Evolutionary conservation across 2,329 filamentous ascomycete species (phyloP).

Genomic region (Lojkania enalia): DNA sequence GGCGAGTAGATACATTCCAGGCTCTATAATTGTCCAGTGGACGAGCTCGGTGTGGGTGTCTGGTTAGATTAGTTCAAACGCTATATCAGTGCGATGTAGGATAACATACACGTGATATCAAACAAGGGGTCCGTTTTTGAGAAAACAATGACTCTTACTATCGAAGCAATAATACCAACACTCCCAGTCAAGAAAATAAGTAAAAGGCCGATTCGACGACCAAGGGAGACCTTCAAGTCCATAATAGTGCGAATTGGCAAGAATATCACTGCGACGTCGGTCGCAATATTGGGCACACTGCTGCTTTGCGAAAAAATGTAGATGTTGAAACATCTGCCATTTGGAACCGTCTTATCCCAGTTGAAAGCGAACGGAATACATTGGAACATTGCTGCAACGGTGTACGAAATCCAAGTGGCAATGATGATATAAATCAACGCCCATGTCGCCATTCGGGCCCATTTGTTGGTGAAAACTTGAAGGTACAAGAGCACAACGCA

Average conservation of each 20-base stretch:
- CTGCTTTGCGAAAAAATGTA: slow-evolving; percentile 24
- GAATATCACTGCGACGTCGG: slow-evolving; percentile 25
- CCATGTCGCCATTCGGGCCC: slow-evolving; percentile 24
- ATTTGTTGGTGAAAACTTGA: slow-evolving; percentile 30
- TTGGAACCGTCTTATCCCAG: slow-evolving; percentile 31
- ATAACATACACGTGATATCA: slow-evolving; percentile 27
- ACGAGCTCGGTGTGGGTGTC: slow-evolving; percentile 20
- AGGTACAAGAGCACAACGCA: slow-evolving; percentile 29
- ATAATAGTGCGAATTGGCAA: slow-evolving; percentile 27
- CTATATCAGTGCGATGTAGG: background rate
- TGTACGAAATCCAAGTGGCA: slow-evolving; percentile 27
- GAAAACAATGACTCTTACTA: slow-evolving; percentile 29
- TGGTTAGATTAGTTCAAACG: slow-evolving; percentile 5
- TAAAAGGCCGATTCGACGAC: slow-evolving; percentile 23
- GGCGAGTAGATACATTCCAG: slow-evolving; percentile 29
- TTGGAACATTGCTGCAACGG: slow-evolving; percentile 25
- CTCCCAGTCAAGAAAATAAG: slow-evolving; percentile 35
- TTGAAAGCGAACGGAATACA: slow-evolving; percentile 29
- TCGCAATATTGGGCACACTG: slow-evolving; percentile 32
- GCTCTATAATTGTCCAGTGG: slow-evolving; percentile 33
- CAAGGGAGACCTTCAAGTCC: slow-evolving; percentile 24
- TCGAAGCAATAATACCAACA: slow-evolving; percentile 28
- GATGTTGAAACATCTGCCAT: slow-evolving; percentile 28
- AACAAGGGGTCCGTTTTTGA: slow-evolving; percentile 13
- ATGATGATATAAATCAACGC: slow-evolving; percentile 21